These are phyloP conservation scores for Canavalia ensiformis DNA, from an alignment of 306 rosid genomes.

Conservation along the genomic window DNA sequence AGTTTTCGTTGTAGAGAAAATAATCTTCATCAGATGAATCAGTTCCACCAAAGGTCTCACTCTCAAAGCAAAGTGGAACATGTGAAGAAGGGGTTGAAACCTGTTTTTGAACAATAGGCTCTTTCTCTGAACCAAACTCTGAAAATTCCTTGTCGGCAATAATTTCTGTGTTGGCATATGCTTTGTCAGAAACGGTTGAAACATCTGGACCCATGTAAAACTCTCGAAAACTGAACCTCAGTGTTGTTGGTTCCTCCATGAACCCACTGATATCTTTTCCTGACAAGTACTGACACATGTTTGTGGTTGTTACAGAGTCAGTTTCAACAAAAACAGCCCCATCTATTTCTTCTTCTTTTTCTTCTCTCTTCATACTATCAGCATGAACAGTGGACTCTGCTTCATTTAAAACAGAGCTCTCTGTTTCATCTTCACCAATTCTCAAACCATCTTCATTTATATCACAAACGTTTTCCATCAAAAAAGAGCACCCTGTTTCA, in stretches of 20 bases:
- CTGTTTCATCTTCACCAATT: constrained; percentile 35
- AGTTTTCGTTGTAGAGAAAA: constrained; percentile 50
- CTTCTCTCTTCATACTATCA: constrained; percentile 18
- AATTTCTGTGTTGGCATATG: constrained; percentile 17
- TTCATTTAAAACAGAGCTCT: constrained; percentile 15
- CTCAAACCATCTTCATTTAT: not conserved
- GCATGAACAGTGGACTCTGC: not conserved
- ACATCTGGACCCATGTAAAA: constrained; percentile 54
- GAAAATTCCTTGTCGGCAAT: constrained; percentile 38
- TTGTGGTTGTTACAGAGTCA: constrained; percentile 48
- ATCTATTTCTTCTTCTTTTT: constrained; percentile 44
- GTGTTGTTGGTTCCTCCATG: constrained; percentile 63
- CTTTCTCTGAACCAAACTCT: constrained; percentile 33
- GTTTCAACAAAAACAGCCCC: constrained; percentile 24
- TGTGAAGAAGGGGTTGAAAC: not conserved
- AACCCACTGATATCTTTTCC: constrained; percentile 51
- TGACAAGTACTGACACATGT: constrained; percentile 51
- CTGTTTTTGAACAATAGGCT: constrained; percentile 18
- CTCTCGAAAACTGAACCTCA: constrained; percentile 62
- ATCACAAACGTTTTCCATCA: not conserved
- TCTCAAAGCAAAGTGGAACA: constrained; percentile 32
- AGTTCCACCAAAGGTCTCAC: constrained; percentile 44
- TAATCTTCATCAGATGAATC: constrained; percentile 60
- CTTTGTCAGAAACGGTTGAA: constrained; percentile 31
- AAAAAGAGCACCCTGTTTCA: constrained; percentile 36